phyloP scores from a whole-genome alignment of 148 eudicot genomes.

The Polygonum aviculare region DNA sequence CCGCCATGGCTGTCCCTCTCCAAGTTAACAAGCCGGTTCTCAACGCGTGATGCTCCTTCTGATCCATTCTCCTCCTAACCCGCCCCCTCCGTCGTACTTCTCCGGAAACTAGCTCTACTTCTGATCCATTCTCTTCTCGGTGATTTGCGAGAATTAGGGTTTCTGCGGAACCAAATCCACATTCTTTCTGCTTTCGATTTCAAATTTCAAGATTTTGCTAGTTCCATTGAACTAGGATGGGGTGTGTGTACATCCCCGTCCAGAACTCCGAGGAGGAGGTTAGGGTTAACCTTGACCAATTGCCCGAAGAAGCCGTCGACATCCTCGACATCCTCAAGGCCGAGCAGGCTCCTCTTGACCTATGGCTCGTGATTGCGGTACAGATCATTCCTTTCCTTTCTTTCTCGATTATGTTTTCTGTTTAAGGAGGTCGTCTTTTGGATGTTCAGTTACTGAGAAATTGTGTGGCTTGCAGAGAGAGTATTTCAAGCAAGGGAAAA shows the following conservation, averaged over 20 bases:
- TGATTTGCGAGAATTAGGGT: too few species aligned
- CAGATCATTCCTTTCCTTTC: neutral
- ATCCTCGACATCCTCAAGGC: constrained; percentile 96
- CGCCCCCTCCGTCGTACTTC: too few species aligned
- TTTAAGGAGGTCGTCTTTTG: neutral
- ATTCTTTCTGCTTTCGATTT: neutral
- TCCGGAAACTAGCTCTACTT: too few species aligned
- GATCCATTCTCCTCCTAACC: too few species aligned
- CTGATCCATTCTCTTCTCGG: too few species aligned
- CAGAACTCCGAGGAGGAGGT: constrained; percentile 93
- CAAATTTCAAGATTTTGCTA: neutral
- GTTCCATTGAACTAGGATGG: constrained; percentile 28
- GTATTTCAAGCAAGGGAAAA: constrained; percentile 93
- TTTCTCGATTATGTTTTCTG: neutral
- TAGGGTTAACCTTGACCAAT: constrained; percentile 67
- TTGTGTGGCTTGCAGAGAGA: constrained; percentile 58
- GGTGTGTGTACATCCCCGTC: constrained; percentile 79
- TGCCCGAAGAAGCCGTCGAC: constrained; percentile 89
- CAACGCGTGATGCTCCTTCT: too few species aligned
- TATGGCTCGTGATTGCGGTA: constrained; percentile 92
- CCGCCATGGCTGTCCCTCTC: too few species aligned
- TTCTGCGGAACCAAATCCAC: too few species aligned
- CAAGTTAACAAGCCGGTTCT: too few species aligned
- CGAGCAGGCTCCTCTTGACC: constrained; percentile 94
- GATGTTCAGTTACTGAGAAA: neutral